A percentile compares a stretch with the other conserved stretches of the same genome.
These are phyloP conservation scores for Aspergillus campestris DNA, from an alignment of 495 filamentous ascomycete species.

Conservation along the genomic window DNA sequence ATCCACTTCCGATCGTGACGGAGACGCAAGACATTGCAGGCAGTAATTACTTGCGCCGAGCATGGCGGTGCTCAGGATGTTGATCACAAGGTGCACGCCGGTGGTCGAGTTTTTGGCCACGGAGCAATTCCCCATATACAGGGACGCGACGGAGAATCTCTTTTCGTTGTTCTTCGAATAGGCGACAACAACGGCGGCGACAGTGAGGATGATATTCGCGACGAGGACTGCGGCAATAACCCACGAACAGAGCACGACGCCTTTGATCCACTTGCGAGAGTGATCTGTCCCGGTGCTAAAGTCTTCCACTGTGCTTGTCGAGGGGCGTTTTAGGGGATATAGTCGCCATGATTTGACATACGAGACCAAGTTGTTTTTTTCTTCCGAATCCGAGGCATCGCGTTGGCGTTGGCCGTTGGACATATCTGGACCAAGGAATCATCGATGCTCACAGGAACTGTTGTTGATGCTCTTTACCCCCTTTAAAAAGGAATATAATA, in stretches of 20 bases:
- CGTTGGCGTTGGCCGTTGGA: no score
- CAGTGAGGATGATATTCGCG: not conserved
- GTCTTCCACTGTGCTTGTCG: no score
- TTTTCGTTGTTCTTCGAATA: not conserved
- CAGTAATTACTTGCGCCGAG: conserved; percentile 36
- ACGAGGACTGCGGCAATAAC: not conserved
- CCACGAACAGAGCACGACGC: not conserved
- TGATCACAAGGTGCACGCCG: conserved; percentile 29
- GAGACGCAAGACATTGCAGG: conserved; percentile 33
- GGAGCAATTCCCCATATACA: conserved; percentile 14
- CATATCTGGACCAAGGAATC: no score
- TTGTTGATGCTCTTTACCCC: no score
- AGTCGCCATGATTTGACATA: no score
- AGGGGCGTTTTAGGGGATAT: no score
- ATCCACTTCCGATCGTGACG: conserved; percentile 32
- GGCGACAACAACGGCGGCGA: not conserved
- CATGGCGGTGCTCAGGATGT: conserved; percentile 27
- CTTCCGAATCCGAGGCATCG: no score
- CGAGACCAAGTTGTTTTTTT: no score
- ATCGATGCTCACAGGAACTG: no score
- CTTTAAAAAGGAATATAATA: no score
- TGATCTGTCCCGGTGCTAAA: no score
- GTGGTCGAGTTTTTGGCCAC: conserved; percentile 10
- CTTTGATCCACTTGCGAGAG: not conserved
- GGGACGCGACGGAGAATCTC: not conserved